These are phyloP conservation scores for Coemansia interrupta DNA, from an alignment of 192 early-diverging fungal species.

Conservation along the genomic window DNA sequence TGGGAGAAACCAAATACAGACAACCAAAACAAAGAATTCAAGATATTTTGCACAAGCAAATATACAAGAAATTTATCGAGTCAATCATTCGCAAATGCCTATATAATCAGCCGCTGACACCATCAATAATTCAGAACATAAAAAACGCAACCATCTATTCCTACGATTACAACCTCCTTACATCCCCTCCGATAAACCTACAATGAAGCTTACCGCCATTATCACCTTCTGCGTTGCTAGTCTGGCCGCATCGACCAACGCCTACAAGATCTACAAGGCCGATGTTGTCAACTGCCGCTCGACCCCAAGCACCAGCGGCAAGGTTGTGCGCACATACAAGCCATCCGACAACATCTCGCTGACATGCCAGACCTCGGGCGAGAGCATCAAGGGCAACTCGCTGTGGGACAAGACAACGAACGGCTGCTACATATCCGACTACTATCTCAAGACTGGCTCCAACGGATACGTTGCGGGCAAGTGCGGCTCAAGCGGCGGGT, in stretches of 20 bases:
- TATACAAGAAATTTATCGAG: too few relatives aligned
- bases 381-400: constrained; percentile 24
- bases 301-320: constrained; percentile 18
- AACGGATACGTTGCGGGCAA: constrained; percentile 24
- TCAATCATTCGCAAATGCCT: not conserved
- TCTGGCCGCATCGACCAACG: constrained; percentile 7
- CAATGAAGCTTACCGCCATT: constrained; percentile 14
- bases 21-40: too few relatives aligned
- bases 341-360: constrained; percentile 20
- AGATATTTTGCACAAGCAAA: too few relatives aligned
- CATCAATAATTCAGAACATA: not conserved
- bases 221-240: constrained; percentile 10
- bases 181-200: not conserved
- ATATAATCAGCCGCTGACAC: constrained; percentile 1
- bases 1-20: too few relatives aligned
- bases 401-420: constrained; percentile 48
- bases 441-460: constrained; percentile 42
- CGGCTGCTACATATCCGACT: constrained; percentile 50
- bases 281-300: constrained; percentile 27
- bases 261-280: constrained; percentile 25
- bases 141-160: not conserved
- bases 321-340: constrained; percentile 19
- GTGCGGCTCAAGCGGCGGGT: constrained; percentile 14
- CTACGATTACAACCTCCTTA: not conserved
- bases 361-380: constrained; percentile 37